Evolutionary conservation across 164 flowering plant species (phyloP).

Genomic region (Akebia trifoliata): DNA sequence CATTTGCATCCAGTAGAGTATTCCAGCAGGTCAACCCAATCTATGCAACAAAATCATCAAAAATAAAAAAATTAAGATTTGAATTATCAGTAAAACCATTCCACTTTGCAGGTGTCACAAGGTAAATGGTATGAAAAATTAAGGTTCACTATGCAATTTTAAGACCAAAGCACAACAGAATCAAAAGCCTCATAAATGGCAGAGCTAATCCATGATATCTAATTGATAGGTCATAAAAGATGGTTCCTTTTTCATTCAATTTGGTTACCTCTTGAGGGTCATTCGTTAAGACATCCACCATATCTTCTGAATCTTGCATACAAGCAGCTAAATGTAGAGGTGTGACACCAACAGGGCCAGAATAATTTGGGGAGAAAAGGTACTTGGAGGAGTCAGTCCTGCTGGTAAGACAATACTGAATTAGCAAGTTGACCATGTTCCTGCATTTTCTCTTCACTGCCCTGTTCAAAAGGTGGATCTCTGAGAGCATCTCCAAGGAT

Average conservation of each 20-base stretch:
- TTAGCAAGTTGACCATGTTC: conserved; percentile 65
- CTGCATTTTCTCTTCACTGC: conserved; percentile 71
- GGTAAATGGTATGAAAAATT: too few species aligned
- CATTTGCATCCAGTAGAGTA: conserved; percentile 55
- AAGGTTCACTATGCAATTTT: neutral
- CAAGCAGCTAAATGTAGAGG: conserved; percentile 90
- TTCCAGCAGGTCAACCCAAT: conserved; percentile 77
- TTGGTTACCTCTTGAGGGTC: conserved; percentile 70
- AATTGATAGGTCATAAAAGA: neutral
- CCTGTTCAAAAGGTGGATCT: conserved; percentile 62
- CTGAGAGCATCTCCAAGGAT: conserved; percentile 44
- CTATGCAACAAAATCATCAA: conserved; percentile 20
- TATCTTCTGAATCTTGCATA: conserved; percentile 47
- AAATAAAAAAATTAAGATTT: too few species aligned
- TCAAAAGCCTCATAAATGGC: neutral
- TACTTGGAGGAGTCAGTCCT: conserved; percentile 28
- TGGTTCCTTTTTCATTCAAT: neutral
- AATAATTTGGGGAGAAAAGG: conserved; percentile 59
- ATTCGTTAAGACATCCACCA: conserved; percentile 70
- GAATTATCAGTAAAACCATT: neutral
- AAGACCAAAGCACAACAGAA: neutral
- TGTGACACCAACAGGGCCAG: conserved; percentile 76
- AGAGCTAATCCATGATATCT: neutral
- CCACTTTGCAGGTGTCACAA: neutral
- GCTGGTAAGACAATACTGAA: conserved; percentile 41